Evolutionary conservation across 2,329 filamentous ascomycete genomes (phyloP).

Genomic region (Calycina marina): DNA sequence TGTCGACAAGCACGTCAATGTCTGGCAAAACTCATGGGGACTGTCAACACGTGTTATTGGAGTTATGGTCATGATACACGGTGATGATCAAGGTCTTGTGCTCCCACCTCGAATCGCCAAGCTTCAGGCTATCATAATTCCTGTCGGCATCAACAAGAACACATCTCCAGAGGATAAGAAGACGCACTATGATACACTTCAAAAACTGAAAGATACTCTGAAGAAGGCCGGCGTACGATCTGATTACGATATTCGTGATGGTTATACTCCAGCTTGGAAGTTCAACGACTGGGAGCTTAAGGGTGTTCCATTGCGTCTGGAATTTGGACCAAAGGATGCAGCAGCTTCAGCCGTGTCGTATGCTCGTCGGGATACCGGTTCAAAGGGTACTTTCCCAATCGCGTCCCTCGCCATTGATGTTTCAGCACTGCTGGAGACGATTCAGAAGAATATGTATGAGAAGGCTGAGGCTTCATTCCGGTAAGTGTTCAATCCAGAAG

Average conservation of each 20-base stretch:
- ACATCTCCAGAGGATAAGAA: slow-evolving; percentile 66
- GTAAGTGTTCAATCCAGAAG: neutral
- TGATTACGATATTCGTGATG: slow-evolving; percentile 73
- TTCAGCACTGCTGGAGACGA: slow-evolving; percentile 71
- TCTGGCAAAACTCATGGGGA: slow-evolving; percentile 99
- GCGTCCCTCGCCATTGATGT: slow-evolving; percentile 58
- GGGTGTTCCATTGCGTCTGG: slow-evolving; percentile 83
- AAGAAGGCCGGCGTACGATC: slow-evolving; percentile 61
- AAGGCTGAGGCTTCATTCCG: slow-evolving; percentile 62
- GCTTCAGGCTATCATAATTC: slow-evolving; percentile 73
- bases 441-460: slow-evolving; percentile 68
- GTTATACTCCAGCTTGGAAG: slow-evolving; percentile 89
- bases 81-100: slow-evolving; percentile 89
- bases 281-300: slow-evolving; percentile 99
- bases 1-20: slow-evolving; percentile 65
- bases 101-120: slow-evolving; percentile 83
- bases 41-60: slow-evolving; percentile 93
- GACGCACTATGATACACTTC: slow-evolving; percentile 61
- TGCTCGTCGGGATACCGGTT: slow-evolving; percentile 74
- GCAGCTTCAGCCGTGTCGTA: slow-evolving; percentile 73
- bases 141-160: slow-evolving; percentile 85
- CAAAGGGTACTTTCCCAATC: slow-evolving; percentile 70
- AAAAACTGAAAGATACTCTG: slow-evolving; percentile 54
- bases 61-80: slow-evolving; percentile 98
- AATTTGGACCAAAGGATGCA: slow-evolving; percentile 91